Evolutionary conservation across 768 basidiomycete genomes (phyloP), one percentile per base, ranked within the genome.

Genomic region (Trametopsis cervina): DNA sequence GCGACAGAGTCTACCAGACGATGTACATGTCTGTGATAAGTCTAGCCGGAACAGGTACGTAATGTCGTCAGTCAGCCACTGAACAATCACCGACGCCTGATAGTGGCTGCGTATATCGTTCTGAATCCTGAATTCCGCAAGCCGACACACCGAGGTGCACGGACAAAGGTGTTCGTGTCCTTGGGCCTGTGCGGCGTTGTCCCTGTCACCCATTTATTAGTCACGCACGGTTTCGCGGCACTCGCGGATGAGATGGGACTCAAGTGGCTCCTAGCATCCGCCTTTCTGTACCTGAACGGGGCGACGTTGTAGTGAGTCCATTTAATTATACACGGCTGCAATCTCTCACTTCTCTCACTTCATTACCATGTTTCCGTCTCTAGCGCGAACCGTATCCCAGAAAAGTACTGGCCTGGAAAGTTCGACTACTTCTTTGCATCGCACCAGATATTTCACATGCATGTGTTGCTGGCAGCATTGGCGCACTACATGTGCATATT

Each of bases 381-480:
- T 64, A 94, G 91, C 66, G 89, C 89, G 41, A 83, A 84, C 60
- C 78, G 89, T 42, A 74, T 90, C 47, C 91, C 90, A 38, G 91
- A 94, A 59, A 72, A 80, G 33, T 66, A 82, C 52, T 68, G 72
- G 5, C 89, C 89, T 4, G 89, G 90, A 29, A 76, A 66, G 54
- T 92, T 92, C 66, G 90, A 93, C 67, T 74, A 76, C 58, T 76
- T 89, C 57, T 75, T 82, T 47, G 76, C 86, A 0, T 90, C 86
- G 17, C 92, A 95, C 69, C 89, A 94, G 65, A 85, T 95, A 57
- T 94, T 96, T 65, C 93, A 94, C 61, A 63, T 82, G 51, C 81
- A 77, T 57, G 90, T 94, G 29, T 71, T 90, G 46, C 64, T 81
- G 21, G 88, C 85, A 9, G 85, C 83, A 27, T 63, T 83, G 55